Conservation (phyloP, 192 early-diverging fungal species). For the Cladochytrium replicatum region DNA sequence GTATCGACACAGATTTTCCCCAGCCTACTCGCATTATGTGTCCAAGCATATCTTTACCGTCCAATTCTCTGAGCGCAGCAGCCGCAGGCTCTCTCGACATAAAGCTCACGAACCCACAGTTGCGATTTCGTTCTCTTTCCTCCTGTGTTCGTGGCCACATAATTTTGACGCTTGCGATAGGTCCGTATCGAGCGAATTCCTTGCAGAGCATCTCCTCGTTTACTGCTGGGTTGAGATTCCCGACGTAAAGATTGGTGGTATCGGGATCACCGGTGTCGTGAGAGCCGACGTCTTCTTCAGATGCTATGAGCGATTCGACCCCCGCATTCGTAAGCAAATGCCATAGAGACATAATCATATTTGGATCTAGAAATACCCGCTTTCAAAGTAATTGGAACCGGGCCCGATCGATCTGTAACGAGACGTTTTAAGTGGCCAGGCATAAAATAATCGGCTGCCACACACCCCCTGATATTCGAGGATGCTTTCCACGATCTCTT, state of each 20-base stretch:
- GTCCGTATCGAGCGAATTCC: slow-evolving; percentile 71
- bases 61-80: slow-evolving; percentile 59
- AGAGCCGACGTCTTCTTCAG: slow-evolving; percentile 37
- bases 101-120: slow-evolving; percentile 85
- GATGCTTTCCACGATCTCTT: slow-evolving; percentile 40
- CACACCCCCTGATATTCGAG: too few relatives aligned
- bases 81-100: slow-evolving; percentile 67
- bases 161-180: slow-evolving; percentile 85
- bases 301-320: slow-evolving; percentile 5
- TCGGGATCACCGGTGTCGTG: slow-evolving; percentile 61
- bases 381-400: slow-evolving; percentile 7
- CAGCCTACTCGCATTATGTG: slow-evolving; percentile 63
- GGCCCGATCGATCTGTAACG: background rate
- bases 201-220: slow-evolving; percentile 63
- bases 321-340: background rate
- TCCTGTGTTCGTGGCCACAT: slow-evolving; percentile 91
- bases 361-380: background rate
- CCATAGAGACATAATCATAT: background rate
- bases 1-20: slow-evolving; percentile 73
- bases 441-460: background rate
- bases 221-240: slow-evolving; percentile 62
- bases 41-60: slow-evolving; percentile 53
- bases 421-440: too few relatives aligned
- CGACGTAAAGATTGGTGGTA: slow-evolving; percentile 80
- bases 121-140: slow-evolving; percentile 64